These are phyloP conservation scores for Purpureocillium lavendulum DNA, from an alignment of 2,329 filamentous ascomycete species.

Conservation along the genomic window DNA sequence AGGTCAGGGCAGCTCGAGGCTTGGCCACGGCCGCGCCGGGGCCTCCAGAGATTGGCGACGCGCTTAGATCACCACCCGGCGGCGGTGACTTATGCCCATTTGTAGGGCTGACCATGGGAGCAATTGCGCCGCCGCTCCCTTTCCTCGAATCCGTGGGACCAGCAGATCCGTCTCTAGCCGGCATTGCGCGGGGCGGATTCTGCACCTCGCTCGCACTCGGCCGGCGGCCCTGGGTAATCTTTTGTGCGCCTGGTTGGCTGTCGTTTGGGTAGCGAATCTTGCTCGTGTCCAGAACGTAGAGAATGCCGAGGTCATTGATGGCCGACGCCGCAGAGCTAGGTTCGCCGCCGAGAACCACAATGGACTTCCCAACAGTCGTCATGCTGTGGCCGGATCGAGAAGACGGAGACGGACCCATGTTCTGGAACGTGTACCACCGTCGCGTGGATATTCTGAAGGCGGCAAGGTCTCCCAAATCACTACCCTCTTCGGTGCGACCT, in stretches of 20 bases:
- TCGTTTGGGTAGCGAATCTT: constrained; percentile 97
- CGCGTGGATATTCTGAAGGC: constrained; percentile 68
- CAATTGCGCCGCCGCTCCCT: constrained; percentile 27
- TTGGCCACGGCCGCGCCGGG: constrained; percentile 27
- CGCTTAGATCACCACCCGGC: constrained; percentile 29
- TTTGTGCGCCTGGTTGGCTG: constrained; percentile 29
- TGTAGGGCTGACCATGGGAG: constrained; percentile 21
- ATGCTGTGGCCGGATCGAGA: constrained; percentile 94
- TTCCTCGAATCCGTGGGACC: constrained; percentile 42
- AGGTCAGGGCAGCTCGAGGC: constrained; percentile 19
- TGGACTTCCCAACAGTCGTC: constrained; percentile 87
- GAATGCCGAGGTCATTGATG: constrained; percentile 75
- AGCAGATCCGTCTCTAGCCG: constrained; percentile 43
- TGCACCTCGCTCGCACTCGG: constrained; percentile 31
- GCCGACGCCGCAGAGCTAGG: constrained; percentile 80
- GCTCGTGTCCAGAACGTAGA: constrained; percentile 86
- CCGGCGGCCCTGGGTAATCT: constrained; percentile 29
- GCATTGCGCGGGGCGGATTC: constrained; percentile 24
- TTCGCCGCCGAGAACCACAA: constrained; percentile 89
- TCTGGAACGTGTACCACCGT: constrained; percentile 98
- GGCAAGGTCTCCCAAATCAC: constrained; percentile 85
- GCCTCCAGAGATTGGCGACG: constrained; percentile 19
- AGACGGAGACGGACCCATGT: constrained; percentile 95
- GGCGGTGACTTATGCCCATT: constrained; percentile 34
- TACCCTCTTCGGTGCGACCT: constrained; percentile 86